These are phyloP conservation scores for Gossypium mustelinum DNA, from an alignment of 345 rosid species.

Conservation along the genomic window DNA sequence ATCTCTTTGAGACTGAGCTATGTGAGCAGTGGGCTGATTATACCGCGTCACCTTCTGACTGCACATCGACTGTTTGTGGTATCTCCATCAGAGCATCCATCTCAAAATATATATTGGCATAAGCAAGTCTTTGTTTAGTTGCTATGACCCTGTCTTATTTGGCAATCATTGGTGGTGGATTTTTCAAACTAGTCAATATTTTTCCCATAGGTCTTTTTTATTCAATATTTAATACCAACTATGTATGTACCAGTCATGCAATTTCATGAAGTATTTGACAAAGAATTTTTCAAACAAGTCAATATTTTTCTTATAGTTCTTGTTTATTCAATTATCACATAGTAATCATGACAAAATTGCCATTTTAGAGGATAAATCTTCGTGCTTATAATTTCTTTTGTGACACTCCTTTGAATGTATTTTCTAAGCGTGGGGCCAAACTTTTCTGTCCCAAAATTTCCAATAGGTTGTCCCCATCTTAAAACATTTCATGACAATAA, in stretches of 20 bases:
- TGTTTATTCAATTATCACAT: neutral
- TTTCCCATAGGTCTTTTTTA: no score
- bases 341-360: neutral
- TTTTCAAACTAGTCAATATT: no score
- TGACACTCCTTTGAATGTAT: neutral
- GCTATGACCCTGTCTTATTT: neutral
- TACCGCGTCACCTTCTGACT: no score
- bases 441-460: neutral
- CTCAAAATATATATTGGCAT: no score
- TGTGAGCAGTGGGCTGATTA: no score
- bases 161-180: neutral
- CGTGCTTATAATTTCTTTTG: neutral
- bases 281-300: no score
- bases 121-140: no score
- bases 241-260: neutral
- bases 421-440: neutral
- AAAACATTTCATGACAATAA: slow-evolving; percentile 2
- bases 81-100: no score
- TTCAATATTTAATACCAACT: neutral
- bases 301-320: neutral
- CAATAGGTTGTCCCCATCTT: neutral
- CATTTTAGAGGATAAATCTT: neutral
- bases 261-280: neutral
- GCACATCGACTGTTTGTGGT: no score
- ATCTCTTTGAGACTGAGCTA: no score